phyloP scores from a whole-genome alignment of 1,139 yeast species.

The Candida mesenterica region DNA sequence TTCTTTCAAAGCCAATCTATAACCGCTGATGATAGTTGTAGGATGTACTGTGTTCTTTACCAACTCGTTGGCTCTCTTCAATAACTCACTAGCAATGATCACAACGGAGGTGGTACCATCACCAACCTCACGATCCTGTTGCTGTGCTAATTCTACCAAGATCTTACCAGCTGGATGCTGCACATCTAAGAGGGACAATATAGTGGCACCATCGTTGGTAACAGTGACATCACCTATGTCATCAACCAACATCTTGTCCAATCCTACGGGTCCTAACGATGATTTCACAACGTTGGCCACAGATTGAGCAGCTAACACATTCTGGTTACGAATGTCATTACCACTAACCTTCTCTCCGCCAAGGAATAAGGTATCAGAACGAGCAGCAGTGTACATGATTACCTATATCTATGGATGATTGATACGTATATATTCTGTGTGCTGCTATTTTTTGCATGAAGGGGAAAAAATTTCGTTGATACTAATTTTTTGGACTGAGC shows the following conservation, averaged over 20 bases:
- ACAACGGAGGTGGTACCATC: constrained; percentile 98
- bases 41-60: constrained; percentile 95
- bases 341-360: constrained; percentile 97
- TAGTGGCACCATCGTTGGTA: constrained; percentile 98
- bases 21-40: constrained; percentile 95
- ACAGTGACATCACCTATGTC: constrained; percentile 99
- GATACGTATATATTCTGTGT: background rate
- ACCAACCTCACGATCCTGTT: constrained; percentile 98
- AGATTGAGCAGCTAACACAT: constrained; percentile 92
- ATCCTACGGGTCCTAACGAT: constrained; percentile 96
- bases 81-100: constrained; percentile 87
- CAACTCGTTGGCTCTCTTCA: constrained; percentile 90
- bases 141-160: constrained; percentile 95
- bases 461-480: constrained; percentile 8
- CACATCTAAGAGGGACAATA: constrained; percentile 83
- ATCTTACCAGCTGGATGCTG: constrained; percentile 99
- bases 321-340: constrained; percentile 94
- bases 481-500: background rate
- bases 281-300: constrained; percentile 98
- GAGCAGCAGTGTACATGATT: constrained; percentile 56
- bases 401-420: background rate
- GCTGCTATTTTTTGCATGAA: background rate
- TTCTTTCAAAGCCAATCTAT: constrained; percentile 88
- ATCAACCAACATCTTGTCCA: constrained; percentile 98
- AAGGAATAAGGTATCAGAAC: constrained; percentile 88